Base-by-base conservation (phyloP, 257 asterid species). In the Capsicum rhomboideum region DNA sequence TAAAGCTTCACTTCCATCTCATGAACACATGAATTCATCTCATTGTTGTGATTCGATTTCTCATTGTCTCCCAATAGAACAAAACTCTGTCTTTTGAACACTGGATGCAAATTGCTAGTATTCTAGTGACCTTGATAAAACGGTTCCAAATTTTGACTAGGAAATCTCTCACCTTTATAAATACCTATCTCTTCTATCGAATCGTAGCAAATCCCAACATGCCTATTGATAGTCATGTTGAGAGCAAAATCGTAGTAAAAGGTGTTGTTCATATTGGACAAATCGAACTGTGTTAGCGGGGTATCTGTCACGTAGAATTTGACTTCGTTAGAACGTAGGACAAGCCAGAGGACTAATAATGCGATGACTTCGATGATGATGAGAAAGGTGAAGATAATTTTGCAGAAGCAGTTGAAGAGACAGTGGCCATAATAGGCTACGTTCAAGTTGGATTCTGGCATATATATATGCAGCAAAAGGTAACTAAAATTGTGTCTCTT, bases 391-490 rank as follows among this genome's bases (percentile, higher is more conserved):
- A 86, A 31, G 81, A 93, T 5, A 85, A 95, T 92, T 86, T 95
- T 87, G 84, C 90, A 89, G 85, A 93, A 29, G 78, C 97, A 93
- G 86, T 88, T 89, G 69, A 82, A 67, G 82, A 95, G 53, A 87
- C 89, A 78, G 75, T 88, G 98, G 82, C 98, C 97, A 87, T 93
- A 95, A 86, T 91, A 93, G 74, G 97, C 94, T 49, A 97, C 97
- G 88, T 95, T 95, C 85, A 95, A 87, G 56, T 84, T 83, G 6
- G 79, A 50, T 42, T 72, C 83, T 37, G 31, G 11, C 64, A 26
- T 34, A 34, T 34, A 34, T 34, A 5, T 34, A 34, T 34, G 40
- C 40, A 34, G 6, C 40, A 34, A 34, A 34, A 34, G 40, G 40
- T 34, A 34, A 3, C 4, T 34, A 34, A 34, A 34, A 34, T 34